A percentile compares a stretch with the other conserved stretches of the same genome.
These are phyloP conservation scores for Dictyostelium capitatum DNA, from an alignment of 78 protist genomes.

Conservation along the genomic window DNA sequence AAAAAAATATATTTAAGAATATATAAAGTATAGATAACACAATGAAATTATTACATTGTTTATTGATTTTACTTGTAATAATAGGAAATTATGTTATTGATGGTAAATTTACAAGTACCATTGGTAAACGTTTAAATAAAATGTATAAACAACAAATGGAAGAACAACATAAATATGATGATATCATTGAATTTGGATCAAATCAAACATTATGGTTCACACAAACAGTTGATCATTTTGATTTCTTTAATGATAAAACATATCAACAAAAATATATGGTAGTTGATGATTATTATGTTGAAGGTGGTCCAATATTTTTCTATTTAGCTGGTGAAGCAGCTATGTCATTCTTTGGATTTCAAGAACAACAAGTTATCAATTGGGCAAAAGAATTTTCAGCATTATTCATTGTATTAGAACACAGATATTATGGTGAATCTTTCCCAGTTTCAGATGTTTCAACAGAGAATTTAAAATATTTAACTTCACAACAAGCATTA, in stretches of 20 bases:
- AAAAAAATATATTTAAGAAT: too few relatives aligned
- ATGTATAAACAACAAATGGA: neutral
- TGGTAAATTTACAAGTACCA: neutral
- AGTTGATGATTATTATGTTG: constrained; percentile 14
- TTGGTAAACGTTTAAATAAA: neutral
- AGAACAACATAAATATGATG: neutral
- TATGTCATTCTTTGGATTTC: constrained; percentile 49
- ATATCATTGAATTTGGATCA: neutral
- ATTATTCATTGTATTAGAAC: constrained; percentile 68
- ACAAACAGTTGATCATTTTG: constrained; percentile 40
- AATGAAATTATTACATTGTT: constrained; percentile 2
- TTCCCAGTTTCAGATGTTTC: constrained; percentile 53
- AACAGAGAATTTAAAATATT: constrained; percentile 46
- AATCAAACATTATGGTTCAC: constrained; percentile 28
- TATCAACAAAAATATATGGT: constrained; percentile 48
- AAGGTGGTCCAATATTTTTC: constrained; percentile 47
- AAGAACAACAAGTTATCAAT: constrained; percentile 42
- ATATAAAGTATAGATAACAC: neutral
- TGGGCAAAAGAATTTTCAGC: constrained; percentile 70
- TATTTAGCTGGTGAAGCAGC: constrained; percentile 34
- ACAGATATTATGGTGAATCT: constrained; percentile 72
- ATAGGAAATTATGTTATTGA: neutral
- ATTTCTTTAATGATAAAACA: constrained; percentile 15
- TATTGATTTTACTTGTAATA: neutral
- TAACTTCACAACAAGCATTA: constrained; percentile 73